Percentiles rank a stretch among this genome's conserved stretches.
These are phyloP conservation scores for Alternaria sp. DNA, from an alignment of 2,329 filamentous ascomycete genomes.

Conservation along the genomic window DNA sequence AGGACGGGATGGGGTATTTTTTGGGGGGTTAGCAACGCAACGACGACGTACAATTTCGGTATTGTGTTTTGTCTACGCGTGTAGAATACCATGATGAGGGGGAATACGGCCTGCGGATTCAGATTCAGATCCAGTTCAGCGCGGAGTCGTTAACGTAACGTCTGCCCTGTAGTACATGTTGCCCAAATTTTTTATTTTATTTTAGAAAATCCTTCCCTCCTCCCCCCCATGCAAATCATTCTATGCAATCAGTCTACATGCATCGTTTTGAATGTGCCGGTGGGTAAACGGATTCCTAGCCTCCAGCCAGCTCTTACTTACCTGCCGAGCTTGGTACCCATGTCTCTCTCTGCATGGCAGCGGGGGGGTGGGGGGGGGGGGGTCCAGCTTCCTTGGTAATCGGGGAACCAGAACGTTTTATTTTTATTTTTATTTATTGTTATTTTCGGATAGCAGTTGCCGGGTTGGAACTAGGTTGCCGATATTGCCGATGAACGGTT, in stretches of 20 bases:
- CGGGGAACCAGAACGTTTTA: not conserved
- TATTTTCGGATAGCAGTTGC: constrained; percentile 10
- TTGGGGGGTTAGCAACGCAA: not conserved
- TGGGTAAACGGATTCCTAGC: not conserved
- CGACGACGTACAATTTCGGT: not conserved
- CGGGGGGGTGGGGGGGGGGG: not conserved
- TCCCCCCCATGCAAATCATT: too few relatives aligned
- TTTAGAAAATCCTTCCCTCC: too few relatives aligned
- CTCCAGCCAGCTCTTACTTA: not conserved
- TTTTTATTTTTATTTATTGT: not conserved
- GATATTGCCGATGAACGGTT: constrained; percentile 13
- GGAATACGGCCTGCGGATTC: too few relatives aligned
- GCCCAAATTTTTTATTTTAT: too few relatives aligned
- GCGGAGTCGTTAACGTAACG: too few relatives aligned
- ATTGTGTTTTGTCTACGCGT: too few relatives aligned
- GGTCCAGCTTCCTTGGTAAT: not conserved
- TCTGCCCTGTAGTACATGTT: too few relatives aligned
- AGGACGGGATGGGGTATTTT: not conserved
- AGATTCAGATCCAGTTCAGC: too few relatives aligned
- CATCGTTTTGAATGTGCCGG: not conserved
- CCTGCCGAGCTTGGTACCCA: not conserved
- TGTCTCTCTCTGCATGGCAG: not conserved
- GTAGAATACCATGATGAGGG: too few relatives aligned
- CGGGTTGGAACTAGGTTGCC: constrained; percentile 5
- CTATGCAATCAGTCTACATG: too few relatives aligned